Evolutionary conservation across 441 rosid genomes (phyloP), one percentile per base, ranked within the genome.

Genomic region (Erodium chrysanthum): DNA sequence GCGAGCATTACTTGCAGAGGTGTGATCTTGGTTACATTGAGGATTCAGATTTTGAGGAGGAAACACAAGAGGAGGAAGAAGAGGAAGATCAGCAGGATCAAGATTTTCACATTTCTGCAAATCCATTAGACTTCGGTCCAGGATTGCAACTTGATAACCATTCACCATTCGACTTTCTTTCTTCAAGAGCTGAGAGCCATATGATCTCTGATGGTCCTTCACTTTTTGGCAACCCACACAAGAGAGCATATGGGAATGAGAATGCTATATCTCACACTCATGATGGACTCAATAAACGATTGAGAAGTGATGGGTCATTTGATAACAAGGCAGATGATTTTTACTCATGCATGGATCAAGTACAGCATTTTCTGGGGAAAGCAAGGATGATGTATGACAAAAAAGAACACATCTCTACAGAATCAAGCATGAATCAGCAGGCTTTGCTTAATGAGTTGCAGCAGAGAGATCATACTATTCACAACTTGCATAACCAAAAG

Each of bases 221-320:
- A 10, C 72, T 71, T 73, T 87, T 79, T 23, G 82, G 75, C 56
- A 83, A 81, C 67, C 75, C 78, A 48, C 79, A 71, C 75, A 89
- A 88, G 84, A 85, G 96, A 69, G 86, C 72, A 75, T 77, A 82
- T 35, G 92, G 71, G 56, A 81, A 80, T 31, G 87, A 82, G 52
- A 73, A 79, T 66, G 88, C 80, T 70, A 14, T 73, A 46, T 48
- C 84, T 64, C 87, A 77, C 3, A 2, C 46, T 40, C 46, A 8
- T 71, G 80, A 78, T 64, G 22, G 85, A 35, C 81, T 79, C 75
- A 76, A 75, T 73, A 91, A 93, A 85, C 84, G 97, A 75, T 68
- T 84, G 75, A 86, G 92, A 77, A 79, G 67, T 29, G 86, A 85
- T 61, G 88, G 66, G 9, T 76, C 80, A 15, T 85, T 91, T 85